Base-by-base conservation (phyloP, 192 early-diverging fungal genomes). In the Coemansia sp. region DNA sequence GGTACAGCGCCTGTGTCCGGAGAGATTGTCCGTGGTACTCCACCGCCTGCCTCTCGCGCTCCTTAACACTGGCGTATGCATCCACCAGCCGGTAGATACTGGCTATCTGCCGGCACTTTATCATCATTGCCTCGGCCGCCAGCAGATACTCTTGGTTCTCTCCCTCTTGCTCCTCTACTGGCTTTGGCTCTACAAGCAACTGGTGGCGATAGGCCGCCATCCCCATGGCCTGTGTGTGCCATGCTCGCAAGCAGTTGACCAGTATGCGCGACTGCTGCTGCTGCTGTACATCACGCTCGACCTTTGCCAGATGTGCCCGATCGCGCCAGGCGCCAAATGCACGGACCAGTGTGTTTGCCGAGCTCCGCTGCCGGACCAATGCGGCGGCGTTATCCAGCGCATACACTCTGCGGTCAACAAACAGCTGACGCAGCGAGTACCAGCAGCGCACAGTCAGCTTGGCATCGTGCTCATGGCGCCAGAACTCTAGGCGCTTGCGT, bases 21-120 rank as follows among this genome's bases (percentile, higher is more conserved):
- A 55, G 22, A 4, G 11, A 11, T 8, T 29, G n/a, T 16, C 9
- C 44, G 47, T 47, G 47, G 18, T 38, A 40, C 36, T 6, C 34
- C 31, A 60, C 60, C 8, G 67, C 67, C 11, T 4, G 10, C 10
- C 20, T 13, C n/a, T 39, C 35, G n/a, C 23, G n/a, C 13, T 34
- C 45, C 0, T 3, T 10, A 9, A 38, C 14, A 3, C 33, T 30
- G 9, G 10, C 26, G 9, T 34, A 7, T 5, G 37, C 9, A 11
- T 28, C 35, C 3, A 31, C 51, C 60, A 52, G 56, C 2, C 23
- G 12, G 14, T 5, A 10, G 11, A 58, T 11, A n/a, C 49, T 33
- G 2, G 18, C 27, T 7, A 30, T 38, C 14, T 29, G 46, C 48
- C 23, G 33, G n/a, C 7, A n/a, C 9, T 22, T n/a, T n/a, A 9